Evolutionary conservation across 2,329 filamentous ascomycete genomes (phyloP), one percentile per base, ranked within the genome.

Genomic region (Neopestalotiopsis sp.): DNA sequence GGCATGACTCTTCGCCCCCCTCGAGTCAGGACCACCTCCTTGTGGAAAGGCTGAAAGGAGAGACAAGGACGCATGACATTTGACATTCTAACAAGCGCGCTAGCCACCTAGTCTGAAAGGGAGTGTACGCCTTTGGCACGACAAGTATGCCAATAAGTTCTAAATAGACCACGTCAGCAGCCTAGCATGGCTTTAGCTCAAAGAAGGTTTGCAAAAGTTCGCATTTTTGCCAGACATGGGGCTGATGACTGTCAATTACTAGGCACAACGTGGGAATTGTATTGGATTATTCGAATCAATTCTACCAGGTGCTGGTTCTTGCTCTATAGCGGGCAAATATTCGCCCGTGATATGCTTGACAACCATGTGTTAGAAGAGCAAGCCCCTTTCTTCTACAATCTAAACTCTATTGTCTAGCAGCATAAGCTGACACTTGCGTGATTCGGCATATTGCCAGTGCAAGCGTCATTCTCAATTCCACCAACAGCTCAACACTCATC

Each of bases 51-150:
- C 45, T 52, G 45, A 52, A 52, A 20, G 20, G 3, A 20, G n/a
- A 52, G 20, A 52, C 45, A 52, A 52, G n/a, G 45, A n/a, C 45
- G 45, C n/a, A 52, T 52, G 45, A 17, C 45, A 52, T 52, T 52
- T 52, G 45, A 52, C 45, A 17, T 52, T 52, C 17, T n/a, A 7
- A 52, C 9, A 17, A 20, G 6, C 17, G 45, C 45, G 45, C 45
- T 52, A 52, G 14, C 6, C 20, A n/a, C 4, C n/a, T 20, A n/a
- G 20, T 14, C 17, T 52, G 7, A 9, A 38, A 38, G 34, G 34
- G 10, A 10, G 34, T 38, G 61, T 38, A 64, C 61, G 61, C 61
- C 61, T 64, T 64, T 64, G 38, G 9, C 34, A 28, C 40, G 61
- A 64, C 61, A 64, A 64, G 40, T 49, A 12, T 34, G n/a, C 14